Evolutionary conservation across 805 yeast genomes (phyloP).

Genomic region (Candida ulmi): DNA sequence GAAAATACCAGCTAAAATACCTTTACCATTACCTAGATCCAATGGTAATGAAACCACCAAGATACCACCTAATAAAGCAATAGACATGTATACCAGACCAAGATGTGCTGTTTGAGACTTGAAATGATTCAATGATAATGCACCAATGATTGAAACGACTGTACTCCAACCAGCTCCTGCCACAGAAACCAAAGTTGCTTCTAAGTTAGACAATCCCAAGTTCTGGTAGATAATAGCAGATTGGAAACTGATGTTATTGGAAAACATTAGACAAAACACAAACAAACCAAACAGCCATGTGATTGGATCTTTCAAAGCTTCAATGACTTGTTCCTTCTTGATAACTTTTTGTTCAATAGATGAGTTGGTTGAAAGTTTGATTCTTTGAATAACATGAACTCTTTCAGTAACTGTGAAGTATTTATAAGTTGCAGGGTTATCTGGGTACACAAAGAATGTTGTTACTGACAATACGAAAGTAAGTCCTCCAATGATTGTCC

Average conservation of each 20-base stretch:
- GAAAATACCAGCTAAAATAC: constrained; percentile 23
- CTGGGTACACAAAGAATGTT: constrained; percentile 34
- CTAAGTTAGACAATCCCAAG: constrained; percentile 29
- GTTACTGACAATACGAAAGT: constrained; percentile 29
- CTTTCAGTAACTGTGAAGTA: constrained; percentile 36
- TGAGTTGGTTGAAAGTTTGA: constrained; percentile 27
- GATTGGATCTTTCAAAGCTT: constrained; percentile 34
- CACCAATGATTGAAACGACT: constrained; percentile 25
- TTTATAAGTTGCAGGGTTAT: constrained; percentile 38
- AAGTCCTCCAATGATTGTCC: constrained; percentile 40
- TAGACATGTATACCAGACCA: no score
- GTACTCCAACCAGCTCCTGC: constrained; percentile 23
- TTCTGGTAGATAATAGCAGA: constrained; percentile 34
- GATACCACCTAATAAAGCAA: constrained; percentile 35
- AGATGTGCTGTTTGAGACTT: constrained; percentile 17
- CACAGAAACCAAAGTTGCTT: constrained; percentile 40
- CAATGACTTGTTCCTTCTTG: constrained; percentile 33
- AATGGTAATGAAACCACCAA: constrained; percentile 31
- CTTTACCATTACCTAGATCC: no score
- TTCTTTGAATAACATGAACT: constrained; percentile 32
- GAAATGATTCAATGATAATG: constrained; percentile 20
- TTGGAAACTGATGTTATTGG: constrained; percentile 40
- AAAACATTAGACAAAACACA: constrained; percentile 34
- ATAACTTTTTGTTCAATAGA: constrained; percentile 35
- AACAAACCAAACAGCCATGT: constrained; percentile 28